These are phyloP conservation scores for Globisporangium acanthophoron DNA, from an alignment of 352 stramenopile genomes.

Conservation along the genomic window DNA sequence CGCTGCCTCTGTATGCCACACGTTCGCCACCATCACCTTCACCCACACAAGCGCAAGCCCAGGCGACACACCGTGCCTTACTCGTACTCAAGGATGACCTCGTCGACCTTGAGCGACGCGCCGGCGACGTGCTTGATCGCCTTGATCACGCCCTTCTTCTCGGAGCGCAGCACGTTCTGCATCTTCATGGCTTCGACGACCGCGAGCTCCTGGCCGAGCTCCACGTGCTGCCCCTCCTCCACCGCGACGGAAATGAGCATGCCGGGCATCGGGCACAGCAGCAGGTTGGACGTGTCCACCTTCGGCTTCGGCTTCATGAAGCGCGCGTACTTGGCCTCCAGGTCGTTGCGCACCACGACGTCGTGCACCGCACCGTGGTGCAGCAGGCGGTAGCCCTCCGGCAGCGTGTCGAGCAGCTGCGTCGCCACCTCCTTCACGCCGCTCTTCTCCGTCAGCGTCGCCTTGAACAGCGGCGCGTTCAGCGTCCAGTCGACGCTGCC, in stretches of 20 bases:
- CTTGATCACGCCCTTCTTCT: conserved; percentile 86
- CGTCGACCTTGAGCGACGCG: conserved; percentile 87
- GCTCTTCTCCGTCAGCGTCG: conserved; percentile 29
- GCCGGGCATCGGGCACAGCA: conserved; percentile 95
- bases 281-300: conserved; percentile 87
- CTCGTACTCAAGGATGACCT: conserved; percentile 91
- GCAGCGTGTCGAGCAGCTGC: conserved; percentile 56
- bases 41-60: too few species aligned
- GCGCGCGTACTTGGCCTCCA: conserved; percentile 79
- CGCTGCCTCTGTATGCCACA: not conserved
- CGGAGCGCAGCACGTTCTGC: conserved; percentile 94
- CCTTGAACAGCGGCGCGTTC: conserved; percentile 55
- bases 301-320: conserved; percentile 91
- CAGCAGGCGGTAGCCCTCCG: conserved; percentile 75
- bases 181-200: conserved; percentile 99
- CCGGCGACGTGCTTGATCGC: conserved; percentile 79
- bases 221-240: conserved; percentile 87
- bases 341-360: conserved; percentile 82
- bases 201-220: conserved; percentile 91
- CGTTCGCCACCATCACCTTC: not conserved
- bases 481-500: conserved; percentile 51
- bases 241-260: conserved; percentile 86
- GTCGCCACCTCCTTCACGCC: conserved; percentile 22
- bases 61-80: conserved; percentile 20
- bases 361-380: conserved; percentile 87